phyloP scores from a whole-genome alignment of 768 basidiomycete species.

The Xerocomus brunneocitrinus region DNA sequence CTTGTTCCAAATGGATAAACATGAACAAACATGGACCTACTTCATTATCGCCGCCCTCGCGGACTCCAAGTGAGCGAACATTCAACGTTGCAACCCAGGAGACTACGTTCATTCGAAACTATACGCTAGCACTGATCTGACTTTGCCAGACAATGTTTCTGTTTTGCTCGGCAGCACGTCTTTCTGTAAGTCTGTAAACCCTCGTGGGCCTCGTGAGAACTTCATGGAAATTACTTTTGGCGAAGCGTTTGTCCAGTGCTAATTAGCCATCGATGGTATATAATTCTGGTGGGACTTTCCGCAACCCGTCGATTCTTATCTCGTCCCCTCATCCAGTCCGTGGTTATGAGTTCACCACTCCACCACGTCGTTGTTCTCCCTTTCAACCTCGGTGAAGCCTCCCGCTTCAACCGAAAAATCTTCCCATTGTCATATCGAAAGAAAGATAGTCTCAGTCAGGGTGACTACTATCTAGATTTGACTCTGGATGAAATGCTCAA shows the following conservation, averaged over 20 bases:
- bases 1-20: background rate
- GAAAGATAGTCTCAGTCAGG: background rate
- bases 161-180: background rate
- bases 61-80: background rate
- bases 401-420: background rate
- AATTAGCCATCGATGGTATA: background rate
- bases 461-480: slow-evolving; percentile 7
- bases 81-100: too few species aligned
- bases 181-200: background rate
- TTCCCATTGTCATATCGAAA: slow-evolving; percentile 6
- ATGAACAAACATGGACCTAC: background rate
- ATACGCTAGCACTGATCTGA: background rate
- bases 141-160: background rate
- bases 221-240: background rate
- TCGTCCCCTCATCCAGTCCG: too few species aligned
- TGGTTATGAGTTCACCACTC: background rate
- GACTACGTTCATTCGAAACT: too few species aligned
- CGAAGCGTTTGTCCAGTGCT: background rate
- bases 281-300: background rate
- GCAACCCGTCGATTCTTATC: background rate
- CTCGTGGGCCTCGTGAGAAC: too few species aligned
- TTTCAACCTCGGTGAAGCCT: slow-evolving; percentile 2
- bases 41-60: background rate
- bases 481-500: slow-evolving; percentile 9
- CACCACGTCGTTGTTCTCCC: slow-evolving; percentile 1